Conservation (phyloP, 164 flowering plant genomes). For the Piper longum region DNA sequence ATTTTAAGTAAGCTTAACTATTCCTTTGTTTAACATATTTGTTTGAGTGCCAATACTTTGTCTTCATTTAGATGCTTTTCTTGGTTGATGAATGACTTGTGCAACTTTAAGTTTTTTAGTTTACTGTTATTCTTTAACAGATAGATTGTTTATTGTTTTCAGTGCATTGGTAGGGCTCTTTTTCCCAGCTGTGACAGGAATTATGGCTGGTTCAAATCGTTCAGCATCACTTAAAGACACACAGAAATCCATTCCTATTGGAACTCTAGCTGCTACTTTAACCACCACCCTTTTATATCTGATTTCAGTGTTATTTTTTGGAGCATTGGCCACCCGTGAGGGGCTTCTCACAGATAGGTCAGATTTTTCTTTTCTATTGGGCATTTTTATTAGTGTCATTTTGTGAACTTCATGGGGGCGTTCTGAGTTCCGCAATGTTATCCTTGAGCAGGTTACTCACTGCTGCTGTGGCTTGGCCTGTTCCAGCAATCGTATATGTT, state of each 20-base stretch:
- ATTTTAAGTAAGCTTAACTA: constrained; percentile 56
- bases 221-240: constrained; percentile 95
- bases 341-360: constrained; percentile 3
- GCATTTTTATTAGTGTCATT: too few relatives aligned
- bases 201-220: constrained; percentile 99
- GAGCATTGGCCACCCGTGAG: too few relatives aligned
- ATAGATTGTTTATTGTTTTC: constrained; percentile 9
- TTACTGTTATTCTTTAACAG: constrained; percentile 5
- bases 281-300: too few relatives aligned
- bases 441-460: constrained; percentile 55
- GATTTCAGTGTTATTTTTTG: too few relatives aligned
- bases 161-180: constrained; percentile 98
- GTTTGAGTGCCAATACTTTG: not conserved
- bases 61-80: not conserved
- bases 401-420: too few relatives aligned
- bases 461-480: constrained; percentile 95
- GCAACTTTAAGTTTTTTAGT: not conserved
- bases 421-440: too few relatives aligned
- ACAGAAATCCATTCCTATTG: constrained; percentile 91
- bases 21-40: not conserved
- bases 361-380: too few relatives aligned
- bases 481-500: constrained; percentile 60
- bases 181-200: constrained; percentile 99
- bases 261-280: constrained; percentile 33
- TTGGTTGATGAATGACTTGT: not conserved